Percentiles rank a stretch among this genome's conserved stretches.
These are phyloP conservation scores for Ceratobasidium sp. DNA, from an alignment of 1,284 basidiomycete genomes.

Conservation along the genomic window DNA sequence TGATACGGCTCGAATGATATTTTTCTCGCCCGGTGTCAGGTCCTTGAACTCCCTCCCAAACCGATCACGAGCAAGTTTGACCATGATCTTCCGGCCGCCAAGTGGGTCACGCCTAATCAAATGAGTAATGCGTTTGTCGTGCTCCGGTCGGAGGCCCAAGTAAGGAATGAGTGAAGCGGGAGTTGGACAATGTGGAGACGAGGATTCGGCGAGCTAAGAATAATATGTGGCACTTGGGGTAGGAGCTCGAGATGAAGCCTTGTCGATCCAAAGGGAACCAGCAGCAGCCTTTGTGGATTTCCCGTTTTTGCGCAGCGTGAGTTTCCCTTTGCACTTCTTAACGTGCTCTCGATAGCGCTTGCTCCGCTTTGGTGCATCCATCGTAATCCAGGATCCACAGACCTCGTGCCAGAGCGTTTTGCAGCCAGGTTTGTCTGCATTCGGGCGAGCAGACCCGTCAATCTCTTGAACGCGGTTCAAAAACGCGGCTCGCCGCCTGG, in stretches of 20 bases:
- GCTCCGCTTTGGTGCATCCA: not conserved
- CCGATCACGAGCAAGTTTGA: not conserved
- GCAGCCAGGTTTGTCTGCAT: not conserved
- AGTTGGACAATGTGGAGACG: not conserved
- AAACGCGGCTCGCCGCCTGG: not conserved
- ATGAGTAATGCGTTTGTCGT: not conserved
- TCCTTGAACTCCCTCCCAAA: not conserved
- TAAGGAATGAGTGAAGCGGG: not conserved
- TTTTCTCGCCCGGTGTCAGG: not conserved
- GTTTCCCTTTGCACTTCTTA: not conserved
- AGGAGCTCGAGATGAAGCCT: not conserved
- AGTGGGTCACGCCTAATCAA: not conserved
- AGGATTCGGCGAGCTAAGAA: not conserved
- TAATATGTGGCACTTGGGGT: not conserved
- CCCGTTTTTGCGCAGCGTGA: not conserved
- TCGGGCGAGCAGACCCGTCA: not conserved
- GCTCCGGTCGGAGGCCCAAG: not conserved
- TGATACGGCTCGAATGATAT: not conserved
- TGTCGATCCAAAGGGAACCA: not conserved
- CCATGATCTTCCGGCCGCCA: not conserved
- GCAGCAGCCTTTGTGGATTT: not conserved
- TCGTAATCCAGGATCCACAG: not conserved
- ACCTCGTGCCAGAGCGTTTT: not conserved
- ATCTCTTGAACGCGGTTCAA: not conserved
- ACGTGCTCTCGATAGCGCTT: not conserved